Evolutionary conservation across 495 filamentous ascomycete genomes (phyloP), one percentile per base, ranked within the genome.

Genomic region (Aspergillus bertholletiae): DNA sequence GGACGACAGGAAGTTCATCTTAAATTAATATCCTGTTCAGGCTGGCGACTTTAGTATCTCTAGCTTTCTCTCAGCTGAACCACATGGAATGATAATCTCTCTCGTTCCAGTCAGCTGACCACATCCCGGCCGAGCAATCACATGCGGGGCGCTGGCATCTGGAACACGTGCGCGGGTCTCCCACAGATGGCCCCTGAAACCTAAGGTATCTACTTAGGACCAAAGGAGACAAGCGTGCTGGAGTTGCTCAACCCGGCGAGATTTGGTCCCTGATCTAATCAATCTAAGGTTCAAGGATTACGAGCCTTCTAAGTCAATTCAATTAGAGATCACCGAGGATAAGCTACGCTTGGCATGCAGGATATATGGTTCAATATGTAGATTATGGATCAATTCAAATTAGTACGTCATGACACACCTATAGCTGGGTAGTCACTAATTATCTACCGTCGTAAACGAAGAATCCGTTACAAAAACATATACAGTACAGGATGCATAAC

Each of bases 1-100:
- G 56, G 56, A 54, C 58, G 45, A 49, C 44, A 12, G 52, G 58
- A 64, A 57, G 34, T 34, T 43, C 18, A 22, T 26, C 48, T 54
- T 53, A 41, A 41, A 27, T 27, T 45, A 11, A 44, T 37, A 43
- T 37, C 32, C 37, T 51, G 39, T 12, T n/a, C 30, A 17, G 26
- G 20, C 34, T 49, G 4, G 26, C 26, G 26, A 28, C 8, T n/a
- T n/a, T n/a, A 23, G 24, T 27, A 23, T 13, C 9, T 23, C 24
- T 12, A 7, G 5, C 11, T 13, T 7, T 11, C 23, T 40, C n/a
- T 40, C 37, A 40, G n/a, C 37, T 40, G 37, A 18, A 40, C 30
- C 3, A 12, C 17, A 12, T 20, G 22, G 23, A 40, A 12, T 28
- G 27, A 28, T 9, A 12, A 32, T 32, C 9, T 32, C 30, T 32